Evolutionary conservation across 2,329 filamentous ascomycete genomes (phyloP), one percentile per base, ranked within the genome.

Genomic region (Trichoderma sp.): DNA sequence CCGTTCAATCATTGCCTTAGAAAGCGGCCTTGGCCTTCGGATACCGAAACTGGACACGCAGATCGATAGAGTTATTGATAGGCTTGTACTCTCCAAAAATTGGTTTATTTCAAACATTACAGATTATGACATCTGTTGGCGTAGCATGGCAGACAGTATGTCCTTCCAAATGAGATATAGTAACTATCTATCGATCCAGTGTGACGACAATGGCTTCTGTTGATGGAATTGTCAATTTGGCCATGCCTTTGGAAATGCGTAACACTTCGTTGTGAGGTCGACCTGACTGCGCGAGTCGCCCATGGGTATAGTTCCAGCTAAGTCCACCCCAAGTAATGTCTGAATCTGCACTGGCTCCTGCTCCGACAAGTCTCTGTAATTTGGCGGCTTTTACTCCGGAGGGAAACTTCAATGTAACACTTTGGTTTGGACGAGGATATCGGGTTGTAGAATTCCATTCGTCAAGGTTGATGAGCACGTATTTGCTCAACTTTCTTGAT

Each of bases 401-500:
- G 3, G 67, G 67, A 21, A 71, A 45, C 11, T 35, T 16, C 24
- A 71, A 11, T 14, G 21, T 45, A 7, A 71, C 24, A 27, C 31
- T 16, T 29, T 71, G 53, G 24, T 18, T 41, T 16, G 67, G 67
- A 7, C 67, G 67, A 29, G 53, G 24, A 27, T 71, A 62, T 31
- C 16, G 24, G 6, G 67, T 71, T 31, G 67, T 71, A 14, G 67
- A 62, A 31, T 71, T 71, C 67, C 67, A 71, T 27, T 71, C 67
- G 6, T 71, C 67, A 31, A 71, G 67, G 7, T 71, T 71, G 16
- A 71, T 62, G 11, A 71, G 53, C 1, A 71, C 67, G 24, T 71
- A 71, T 45, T 71, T 71, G 16, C n/a, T 41, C 35, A 62, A 18
- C 35, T 41, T 62, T 14, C 24, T 16, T 12, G 67, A 60, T 53